Base-by-base conservation (phyloP, 805 yeast genomes). In the Candida michaelii region DNA sequence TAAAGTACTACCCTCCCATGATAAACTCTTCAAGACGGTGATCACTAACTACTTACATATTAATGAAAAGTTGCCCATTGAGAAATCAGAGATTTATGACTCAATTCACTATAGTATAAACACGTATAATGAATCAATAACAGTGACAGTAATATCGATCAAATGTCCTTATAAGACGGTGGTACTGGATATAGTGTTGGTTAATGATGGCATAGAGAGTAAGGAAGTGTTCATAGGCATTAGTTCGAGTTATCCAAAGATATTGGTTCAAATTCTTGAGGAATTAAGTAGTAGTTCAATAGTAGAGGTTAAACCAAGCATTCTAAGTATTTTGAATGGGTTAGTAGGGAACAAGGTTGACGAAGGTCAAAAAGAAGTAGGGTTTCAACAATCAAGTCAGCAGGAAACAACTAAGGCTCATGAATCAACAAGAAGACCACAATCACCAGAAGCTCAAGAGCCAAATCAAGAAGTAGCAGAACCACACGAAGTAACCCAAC, bases 41-140 rank as follows among this genome's bases (percentile, higher is more conserved):
- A 30, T 41, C 3, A 17, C 44, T 17, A 42, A 37, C 14, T 42
- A 36, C 17, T 32, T 42, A 5, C 24, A 21, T 19, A 14, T 37
- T 4, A 42, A 42, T 16, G 19, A 27, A 11, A 42, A 42, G 29
- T 14, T 42, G 24, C 7, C 12, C 6, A 25, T 30, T 12, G 32
- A 35, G 6, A 37, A 36, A 33, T 3, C 11, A 11, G 45, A 42
- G 15, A 31, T 37, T 21, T 36, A 6, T 12, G 37, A 36, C 10
- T 30, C 36, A 17, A 14, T 35, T 18, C n/a, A 14, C 3, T 21
- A 33, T 19, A 15, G 27, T 8, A 15, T 30, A 15, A 12, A 18
- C 21, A 21, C 18, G 3, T 21, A 34, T 21, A 23, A 40, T 25
- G 27, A 31, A 6, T 15, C 25, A 5, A n/a, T 25, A 40, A 3